Base-by-base conservation (phyloP, 2,329 filamentous ascomycete genomes). In the Monosporascus sp. region DNA sequence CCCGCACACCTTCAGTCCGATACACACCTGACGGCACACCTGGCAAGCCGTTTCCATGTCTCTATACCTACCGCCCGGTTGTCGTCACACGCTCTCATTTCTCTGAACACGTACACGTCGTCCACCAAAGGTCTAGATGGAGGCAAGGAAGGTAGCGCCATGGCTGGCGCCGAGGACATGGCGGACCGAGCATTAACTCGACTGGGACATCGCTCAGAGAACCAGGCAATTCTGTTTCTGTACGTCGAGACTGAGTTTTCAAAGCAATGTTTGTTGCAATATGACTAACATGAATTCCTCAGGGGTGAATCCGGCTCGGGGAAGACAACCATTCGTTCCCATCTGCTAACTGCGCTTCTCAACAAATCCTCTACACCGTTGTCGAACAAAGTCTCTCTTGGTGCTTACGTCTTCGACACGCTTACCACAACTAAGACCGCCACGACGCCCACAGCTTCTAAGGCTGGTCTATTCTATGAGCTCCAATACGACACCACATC, bases 391-490 rank as follows among this genome's bases (percentile, higher is more conserved):
- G 80, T 97, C 20, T 97, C 93, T 3, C 87, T 95, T 48, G 93
- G 93, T 22, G 88, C 93, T 44, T 99, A 97, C 69, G 84, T 97
- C 55, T 99, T 99, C 69, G 94, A 99, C 68, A 89, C 90, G 2
- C 81, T 99, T 55, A 99, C 94, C 5, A 97, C 94, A 1, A 99
- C 94, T 25, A 99, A 99, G 75, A 96, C 93, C 2, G 86, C 92
- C 37, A 97, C 93, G 1, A 97, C 93, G 0, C 92, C 92, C 1
- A 96, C 90, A 2, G 94, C 94, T 27, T 97, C 93, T 49, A 97
- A 97, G 71, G 88, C 94, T 11, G 94, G 94, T 57, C 80, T 99
- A 17, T 96, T 96, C 68, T 94, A 94, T 69, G 94, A 99, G 70
- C 79, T 99, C 43, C 94, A 99, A 71, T 99, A 99, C 68, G 93